These are phyloP conservation scores for Aspergillus affinis DNA, from an alignment of 495 filamentous ascomycete genomes.

Conservation along the genomic window DNA sequence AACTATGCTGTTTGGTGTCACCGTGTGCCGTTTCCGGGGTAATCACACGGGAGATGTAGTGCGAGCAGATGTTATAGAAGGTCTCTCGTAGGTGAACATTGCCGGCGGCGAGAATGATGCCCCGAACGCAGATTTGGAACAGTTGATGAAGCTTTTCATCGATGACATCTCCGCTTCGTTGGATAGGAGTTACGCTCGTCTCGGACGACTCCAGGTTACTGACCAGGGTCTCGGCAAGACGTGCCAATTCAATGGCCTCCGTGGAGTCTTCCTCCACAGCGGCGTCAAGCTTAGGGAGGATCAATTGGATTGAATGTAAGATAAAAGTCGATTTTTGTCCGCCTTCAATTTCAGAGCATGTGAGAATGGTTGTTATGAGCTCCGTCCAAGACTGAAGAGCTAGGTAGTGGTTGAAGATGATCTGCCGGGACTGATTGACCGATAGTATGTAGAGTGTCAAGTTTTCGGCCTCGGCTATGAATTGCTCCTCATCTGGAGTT, in stretches of 20 bases:
- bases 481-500: constrained; percentile 55
- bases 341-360: constrained; percentile 70
- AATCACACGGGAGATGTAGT: constrained; percentile 76
- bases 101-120: constrained; percentile 69
- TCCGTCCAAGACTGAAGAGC: constrained; percentile 79
- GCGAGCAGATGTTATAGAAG: constrained; percentile 85
- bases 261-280: constrained; percentile 62
- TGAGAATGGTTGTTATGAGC: constrained; percentile 73
- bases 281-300: constrained; percentile 79
- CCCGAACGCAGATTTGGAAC: constrained; percentile 77
- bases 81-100: constrained; percentile 70
- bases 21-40: constrained; percentile 33
- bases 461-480: constrained; percentile 56
- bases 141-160: constrained; percentile 89
- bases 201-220: constrained; percentile 65
- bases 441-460: constrained; percentile 56
- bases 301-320: constrained; percentile 77
- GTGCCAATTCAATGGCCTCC: constrained; percentile 71
- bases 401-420: constrained; percentile 57
- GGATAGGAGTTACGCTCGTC: constrained; percentile 41
- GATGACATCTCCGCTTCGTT: constrained; percentile 65
- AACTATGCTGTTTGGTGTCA: constrained; percentile 57
- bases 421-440: constrained; percentile 68
- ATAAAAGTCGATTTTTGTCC: constrained; percentile 70
- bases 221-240: constrained; percentile 72